Conservation (phyloP, 192 early-diverging fungal genomes). For the Mortierella claussenii region DNA sequence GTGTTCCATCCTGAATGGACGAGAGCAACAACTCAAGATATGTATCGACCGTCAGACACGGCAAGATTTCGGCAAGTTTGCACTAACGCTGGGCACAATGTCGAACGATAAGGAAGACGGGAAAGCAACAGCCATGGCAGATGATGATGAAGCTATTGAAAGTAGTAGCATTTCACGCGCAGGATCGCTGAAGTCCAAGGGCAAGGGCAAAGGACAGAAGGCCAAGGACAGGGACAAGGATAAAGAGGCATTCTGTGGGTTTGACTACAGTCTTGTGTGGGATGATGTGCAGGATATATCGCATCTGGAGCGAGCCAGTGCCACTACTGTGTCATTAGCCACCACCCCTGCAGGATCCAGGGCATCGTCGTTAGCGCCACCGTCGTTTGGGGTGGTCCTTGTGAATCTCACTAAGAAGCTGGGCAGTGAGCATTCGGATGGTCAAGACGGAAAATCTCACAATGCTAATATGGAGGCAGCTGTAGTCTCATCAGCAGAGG, state of each 20-base stretch:
- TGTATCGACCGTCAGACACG: constrained; percentile 37
- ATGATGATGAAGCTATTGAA: constrained; percentile 18
- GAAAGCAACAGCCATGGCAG: constrained; percentile 1
- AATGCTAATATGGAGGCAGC: background rate
- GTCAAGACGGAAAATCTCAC: background rate
- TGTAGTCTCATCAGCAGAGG: background rate
- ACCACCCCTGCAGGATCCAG: constrained; percentile 31
- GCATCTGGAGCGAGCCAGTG: constrained; percentile 12
- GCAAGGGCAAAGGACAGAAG: constrained; percentile 19
- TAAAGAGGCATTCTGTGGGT: constrained; percentile 55
- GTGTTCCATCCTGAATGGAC: constrained; percentile 21
- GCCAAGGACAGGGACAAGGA: constrained; percentile 41
- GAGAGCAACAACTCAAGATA: constrained; percentile 29
- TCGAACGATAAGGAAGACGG: constrained; percentile 5
- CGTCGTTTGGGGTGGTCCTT: constrained; percentile 33
- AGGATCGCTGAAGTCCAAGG: constrained; percentile 7
- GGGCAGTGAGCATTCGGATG: background rate
- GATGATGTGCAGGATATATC: constrained; percentile 43
- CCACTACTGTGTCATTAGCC: constrained; percentile 2
- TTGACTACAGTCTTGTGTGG: constrained; percentile 60
- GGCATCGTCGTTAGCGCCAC: constrained; percentile 34
- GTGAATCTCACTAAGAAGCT: constrained; percentile 27
- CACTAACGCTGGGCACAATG: background rate
- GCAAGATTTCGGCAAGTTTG: constrained; percentile 25
- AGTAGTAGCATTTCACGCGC: background rate